Evolutionary conservation across 768 basidiomycete species (phyloP).

Genomic region (Boletellus emodensis): DNA sequence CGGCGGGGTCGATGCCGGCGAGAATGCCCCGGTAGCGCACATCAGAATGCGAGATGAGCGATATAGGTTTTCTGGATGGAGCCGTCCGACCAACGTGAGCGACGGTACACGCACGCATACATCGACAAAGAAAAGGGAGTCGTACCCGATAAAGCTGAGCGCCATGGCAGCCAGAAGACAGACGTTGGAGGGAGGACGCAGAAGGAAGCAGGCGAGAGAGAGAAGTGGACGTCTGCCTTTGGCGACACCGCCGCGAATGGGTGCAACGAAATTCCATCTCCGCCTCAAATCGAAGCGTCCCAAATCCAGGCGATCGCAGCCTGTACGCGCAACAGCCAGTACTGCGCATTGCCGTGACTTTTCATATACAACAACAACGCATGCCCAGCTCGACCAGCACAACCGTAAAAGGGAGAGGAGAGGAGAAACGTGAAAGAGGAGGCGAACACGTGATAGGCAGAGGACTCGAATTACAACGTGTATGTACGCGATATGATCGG

Average conservation of each 20-base stretch:
- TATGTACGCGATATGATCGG: slow-evolving; percentile 5
- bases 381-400: not conserved
- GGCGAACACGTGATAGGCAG: not conserved
- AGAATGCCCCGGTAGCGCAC: slow-evolving; percentile 86
- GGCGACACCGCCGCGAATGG: slow-evolving; percentile 9
- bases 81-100: slow-evolving; percentile 8
- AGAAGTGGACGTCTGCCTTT: slow-evolving; percentile 9
- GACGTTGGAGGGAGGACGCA: too few relatives aligned
- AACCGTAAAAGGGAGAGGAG: too few relatives aligned
- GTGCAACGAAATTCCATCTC: slow-evolving; percentile 21
- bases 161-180: slow-evolving; percentile 46
- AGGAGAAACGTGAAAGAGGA: too few relatives aligned
- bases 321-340: too few relatives aligned
- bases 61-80: slow-evolving; percentile 72
- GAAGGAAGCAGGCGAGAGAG: slow-evolving; percentile 17
- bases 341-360: too few relatives aligned
- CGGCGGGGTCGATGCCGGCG: slow-evolving; percentile 79
- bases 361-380: slow-evolving; percentile 11
- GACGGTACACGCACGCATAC: too few relatives aligned
- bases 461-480: slow-evolving; percentile 16
- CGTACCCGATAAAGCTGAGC: slow-evolving; percentile 72
- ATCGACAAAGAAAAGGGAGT: not conserved
- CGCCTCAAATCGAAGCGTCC: slow-evolving; percentile 19
- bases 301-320: not conserved
- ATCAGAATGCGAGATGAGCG: slow-evolving; percentile 87